These are phyloP conservation scores for Closterium sp. DNA, from an alignment of 139 green algal genomes.

Conservation along the genomic window DNA sequence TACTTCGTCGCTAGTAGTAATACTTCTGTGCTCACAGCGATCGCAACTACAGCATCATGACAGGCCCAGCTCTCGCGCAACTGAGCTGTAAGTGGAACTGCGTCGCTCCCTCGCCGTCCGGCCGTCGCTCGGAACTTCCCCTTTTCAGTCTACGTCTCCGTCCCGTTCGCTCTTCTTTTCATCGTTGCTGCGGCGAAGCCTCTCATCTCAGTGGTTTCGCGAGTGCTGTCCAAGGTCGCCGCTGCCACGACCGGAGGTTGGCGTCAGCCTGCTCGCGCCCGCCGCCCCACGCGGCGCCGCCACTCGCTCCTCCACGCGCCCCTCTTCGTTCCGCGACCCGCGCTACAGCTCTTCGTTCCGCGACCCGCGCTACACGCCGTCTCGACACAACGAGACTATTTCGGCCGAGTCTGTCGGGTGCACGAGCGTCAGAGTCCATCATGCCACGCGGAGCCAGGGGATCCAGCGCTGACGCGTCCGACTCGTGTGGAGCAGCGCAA, in stretches of 20 bases:
- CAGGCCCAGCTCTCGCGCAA: neutral
- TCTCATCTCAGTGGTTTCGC: no score
- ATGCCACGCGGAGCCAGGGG: neutral
- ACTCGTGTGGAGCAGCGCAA: neutral
- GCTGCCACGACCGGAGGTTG: neutral
- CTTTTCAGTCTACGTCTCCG: neutral
- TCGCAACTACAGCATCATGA: no score
- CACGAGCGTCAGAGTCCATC: no score
- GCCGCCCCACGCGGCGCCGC: no score
- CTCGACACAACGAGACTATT: neutral
- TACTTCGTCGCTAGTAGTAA: no score
- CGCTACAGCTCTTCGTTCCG: neutral
- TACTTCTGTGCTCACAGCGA: no score
- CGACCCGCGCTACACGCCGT: neutral
- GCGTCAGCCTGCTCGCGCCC: neutral
- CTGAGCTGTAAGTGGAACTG: neutral
- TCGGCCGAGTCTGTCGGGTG: neutral
- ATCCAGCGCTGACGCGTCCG: neutral
- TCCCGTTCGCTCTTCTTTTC: neutral
- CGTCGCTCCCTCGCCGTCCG: neutral
- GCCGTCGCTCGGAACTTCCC: neutral
- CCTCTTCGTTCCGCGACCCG: neutral
- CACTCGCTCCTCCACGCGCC: neutral
- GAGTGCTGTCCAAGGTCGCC: neutral
- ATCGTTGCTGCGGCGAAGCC: neutral